Percentiles rank a stretch among this genome's conserved stretches.
Conservation (phyloP, 306 rosid species). For the Dalbergia cultrata region DNA sequence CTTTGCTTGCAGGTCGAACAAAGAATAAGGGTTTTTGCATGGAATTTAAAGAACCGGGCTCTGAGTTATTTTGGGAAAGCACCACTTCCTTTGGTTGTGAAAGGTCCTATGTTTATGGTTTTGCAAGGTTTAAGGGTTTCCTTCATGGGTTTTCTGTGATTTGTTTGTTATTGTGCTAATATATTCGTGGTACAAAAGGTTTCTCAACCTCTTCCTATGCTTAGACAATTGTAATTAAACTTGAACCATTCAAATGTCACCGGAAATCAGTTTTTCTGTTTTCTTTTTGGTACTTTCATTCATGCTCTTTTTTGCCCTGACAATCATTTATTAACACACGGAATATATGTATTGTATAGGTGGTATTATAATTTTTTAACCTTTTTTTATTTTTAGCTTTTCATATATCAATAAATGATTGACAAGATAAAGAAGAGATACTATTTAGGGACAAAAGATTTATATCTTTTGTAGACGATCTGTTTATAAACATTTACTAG, state of each 20-base stretch:
- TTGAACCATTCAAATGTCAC: conserved; percentile 29
- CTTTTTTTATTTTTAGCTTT: too few relatives aligned
- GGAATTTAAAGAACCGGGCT: conserved; percentile 7
- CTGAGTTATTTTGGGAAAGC: conserved; percentile 33
- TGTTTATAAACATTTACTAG: not conserved
- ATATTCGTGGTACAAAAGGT: conserved; percentile 16
- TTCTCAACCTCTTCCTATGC: conserved; percentile 5
- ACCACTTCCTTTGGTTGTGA: conserved; percentile 20
- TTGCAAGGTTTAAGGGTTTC: conserved; percentile 45
- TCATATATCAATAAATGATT: too few relatives aligned
- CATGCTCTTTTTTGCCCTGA: not conserved
- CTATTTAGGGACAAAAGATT: too few relatives aligned
- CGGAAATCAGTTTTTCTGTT: not conserved
- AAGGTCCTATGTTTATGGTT: conserved; percentile 36
- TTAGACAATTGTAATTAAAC: not conserved
- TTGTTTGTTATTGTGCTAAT: not conserved
- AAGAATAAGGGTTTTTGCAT: not conserved
- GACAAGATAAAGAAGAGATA: too few relatives aligned
- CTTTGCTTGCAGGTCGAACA: conserved; percentile 36
- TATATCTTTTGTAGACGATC: too few relatives aligned
- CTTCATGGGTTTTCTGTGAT: not conserved
- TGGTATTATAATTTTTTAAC: too few relatives aligned
- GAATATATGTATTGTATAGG: too few relatives aligned
- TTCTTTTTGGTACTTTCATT: not conserved
- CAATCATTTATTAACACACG: too few relatives aligned